Evolutionary conservation across 176 grass and related monocot species (phyloP), one percentile per base, ranked within the genome.

Genomic region (Saccharum spontaneum): DNA sequence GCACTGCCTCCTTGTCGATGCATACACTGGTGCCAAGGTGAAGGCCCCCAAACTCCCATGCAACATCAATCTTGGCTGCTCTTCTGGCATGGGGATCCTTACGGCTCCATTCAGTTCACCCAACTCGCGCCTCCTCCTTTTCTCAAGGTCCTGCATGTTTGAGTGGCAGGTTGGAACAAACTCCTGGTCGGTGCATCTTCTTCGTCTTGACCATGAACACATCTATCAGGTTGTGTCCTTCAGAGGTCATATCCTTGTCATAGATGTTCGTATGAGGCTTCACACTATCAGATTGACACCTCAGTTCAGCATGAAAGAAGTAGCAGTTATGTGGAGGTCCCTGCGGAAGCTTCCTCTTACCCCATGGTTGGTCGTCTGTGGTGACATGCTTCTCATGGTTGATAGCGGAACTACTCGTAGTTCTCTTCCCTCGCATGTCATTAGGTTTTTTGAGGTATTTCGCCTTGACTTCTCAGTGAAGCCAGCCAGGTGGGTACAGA

Each of bases 41-140:
- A 66, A 33, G 24, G 36, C 83, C 12, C 83, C 86, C 10, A 23
- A 11, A 48, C 63, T 91, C 52, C 55, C 14, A 10, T 5, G 7
- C 22, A 7, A 55, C 61, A 41, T 5, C 12, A 46, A 46, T 13
- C 10, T 46, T 46, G 11, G 10, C 9, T 40, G 37, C 67, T 36
- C 7, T 46, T 39, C 68, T 70, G 37, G 36, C 68, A 70, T 70
- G 12, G 76, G 83, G 23, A 10, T 76, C 60, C 65, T 94, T 60
- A 82, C 80, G 4, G 80, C 43, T 74, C 84, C 89, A 20, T 52
- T 89, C 10, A 82, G 83, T 9, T 89, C 89, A 38, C 84, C 86
- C 23, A 55, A 40, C 63, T 85, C 75, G 2, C 12, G 20, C n/a
- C 80, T 94, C 24, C 62, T 89, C n/a, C 44, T 46, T 10, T 46